phyloP scores from a whole-genome alignment of 75 land plant species.

The Pinus taeda region DNA sequence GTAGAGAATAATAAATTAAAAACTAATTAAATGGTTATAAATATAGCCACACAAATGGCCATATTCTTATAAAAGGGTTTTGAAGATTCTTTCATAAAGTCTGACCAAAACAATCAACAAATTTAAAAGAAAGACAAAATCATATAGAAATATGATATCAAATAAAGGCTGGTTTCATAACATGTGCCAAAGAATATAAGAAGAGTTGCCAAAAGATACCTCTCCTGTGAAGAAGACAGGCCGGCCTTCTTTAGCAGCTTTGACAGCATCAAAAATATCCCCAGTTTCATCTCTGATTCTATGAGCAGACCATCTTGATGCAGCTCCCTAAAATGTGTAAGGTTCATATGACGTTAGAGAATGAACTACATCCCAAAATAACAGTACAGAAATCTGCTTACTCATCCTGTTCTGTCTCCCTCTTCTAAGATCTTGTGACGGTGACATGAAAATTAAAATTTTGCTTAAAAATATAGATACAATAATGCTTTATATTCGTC shows the following conservation, averaged over 20 bases:
- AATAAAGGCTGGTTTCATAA: neutral
- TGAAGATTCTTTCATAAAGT: no score
- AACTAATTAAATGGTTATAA: no score
- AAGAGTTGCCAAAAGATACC: slow-evolving; percentile 29
- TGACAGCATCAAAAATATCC: slow-evolving; percentile 72
- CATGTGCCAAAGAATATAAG: neutral
- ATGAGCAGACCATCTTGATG: slow-evolving; percentile 94
- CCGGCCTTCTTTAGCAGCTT: slow-evolving; percentile 65
- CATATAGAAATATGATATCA: neutral
- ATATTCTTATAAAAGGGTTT: no score
- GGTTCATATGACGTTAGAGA: neutral
- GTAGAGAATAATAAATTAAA: no score
- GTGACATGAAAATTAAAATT: neutral
- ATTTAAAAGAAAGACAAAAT: neutral
- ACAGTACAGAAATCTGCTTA: neutral
- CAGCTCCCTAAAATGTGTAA: slow-evolving; percentile 60
- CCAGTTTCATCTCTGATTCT: slow-evolving; percentile 65
- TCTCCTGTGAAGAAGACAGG: slow-evolving; percentile 93
- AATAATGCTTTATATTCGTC: no score
- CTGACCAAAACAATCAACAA: no score
- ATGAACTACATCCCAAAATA: neutral
- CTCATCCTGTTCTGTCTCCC: neutral
- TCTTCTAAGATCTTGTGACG: neutral
- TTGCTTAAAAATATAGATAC: neutral
- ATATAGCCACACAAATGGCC: no score